These are phyloP conservation scores for Tetraselmis striata DNA, from an alignment of 139 green algal genomes.

Conservation along the genomic window DNA sequence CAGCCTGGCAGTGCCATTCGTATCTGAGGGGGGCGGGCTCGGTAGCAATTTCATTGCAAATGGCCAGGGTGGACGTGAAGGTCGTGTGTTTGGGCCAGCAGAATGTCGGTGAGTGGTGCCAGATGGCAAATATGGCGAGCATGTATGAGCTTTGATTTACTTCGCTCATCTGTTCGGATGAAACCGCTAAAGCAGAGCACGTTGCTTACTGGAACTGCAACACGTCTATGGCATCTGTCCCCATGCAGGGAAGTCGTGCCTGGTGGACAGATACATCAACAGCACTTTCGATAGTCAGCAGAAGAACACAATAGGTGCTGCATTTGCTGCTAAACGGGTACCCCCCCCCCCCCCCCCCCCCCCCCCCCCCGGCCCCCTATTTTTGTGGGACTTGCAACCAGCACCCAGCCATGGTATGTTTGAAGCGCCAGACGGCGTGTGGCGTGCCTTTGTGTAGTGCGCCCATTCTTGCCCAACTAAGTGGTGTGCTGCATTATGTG, in stretches of 20 bases:
- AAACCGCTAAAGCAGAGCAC: background rate
- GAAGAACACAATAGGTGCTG: constrained; percentile 1
- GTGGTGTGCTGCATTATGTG: too few relatives aligned
- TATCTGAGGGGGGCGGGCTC: too few relatives aligned
- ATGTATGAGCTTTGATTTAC: background rate
- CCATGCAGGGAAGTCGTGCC: background rate
- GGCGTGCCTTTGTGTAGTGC: background rate
- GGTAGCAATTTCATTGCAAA: too few relatives aligned
- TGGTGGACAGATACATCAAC: constrained; percentile 3
- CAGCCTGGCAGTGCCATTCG: too few relatives aligned
- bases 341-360: too few relatives aligned
- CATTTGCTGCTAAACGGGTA: background rate
- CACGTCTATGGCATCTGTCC: background rate
- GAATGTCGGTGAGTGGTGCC: background rate
- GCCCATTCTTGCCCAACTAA: background rate
- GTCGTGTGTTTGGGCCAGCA: background rate
- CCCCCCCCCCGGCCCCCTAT: too few relatives aligned
- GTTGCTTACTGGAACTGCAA: background rate
- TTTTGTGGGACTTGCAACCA: too few relatives aligned
- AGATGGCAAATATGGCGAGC: background rate
- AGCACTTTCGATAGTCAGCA: background rate
- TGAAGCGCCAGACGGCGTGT: too few relatives aligned
- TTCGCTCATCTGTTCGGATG: background rate
- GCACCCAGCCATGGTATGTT: too few relatives aligned
- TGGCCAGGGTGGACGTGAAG: background rate